Percentiles rank a stretch among this genome's conserved stretches.
These are phyloP conservation scores for Hanseniaspora pseudoguilliermondii DNA, from an alignment of 805 yeast species.

Conservation along the genomic window DNA sequence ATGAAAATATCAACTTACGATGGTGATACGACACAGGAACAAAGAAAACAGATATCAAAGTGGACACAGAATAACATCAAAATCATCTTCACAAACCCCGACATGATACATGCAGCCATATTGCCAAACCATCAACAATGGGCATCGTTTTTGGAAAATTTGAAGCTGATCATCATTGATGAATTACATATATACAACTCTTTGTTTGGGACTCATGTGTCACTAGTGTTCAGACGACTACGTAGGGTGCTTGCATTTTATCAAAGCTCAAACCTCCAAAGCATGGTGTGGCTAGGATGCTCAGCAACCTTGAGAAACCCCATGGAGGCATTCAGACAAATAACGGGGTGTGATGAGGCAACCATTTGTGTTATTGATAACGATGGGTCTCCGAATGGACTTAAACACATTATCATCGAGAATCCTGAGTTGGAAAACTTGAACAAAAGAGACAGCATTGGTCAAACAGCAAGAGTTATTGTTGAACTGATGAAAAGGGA, in stretches of 20 bases:
- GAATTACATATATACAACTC: constrained; percentile 84
- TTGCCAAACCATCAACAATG: constrained; percentile 68
- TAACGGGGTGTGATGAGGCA: constrained; percentile 41
- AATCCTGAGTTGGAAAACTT: constrained; percentile 55
- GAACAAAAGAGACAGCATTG: constrained; percentile 51
- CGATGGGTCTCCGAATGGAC: constrained; percentile 86
- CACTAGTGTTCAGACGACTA: constrained; percentile 68
- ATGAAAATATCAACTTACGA: constrained; percentile 70
- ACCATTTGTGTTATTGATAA: constrained; percentile 38
- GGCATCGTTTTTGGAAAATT: constrained; percentile 50
- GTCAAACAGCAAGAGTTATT: constrained; percentile 64
- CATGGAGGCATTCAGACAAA: constrained; percentile 49
- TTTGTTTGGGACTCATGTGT: constrained; percentile 84
- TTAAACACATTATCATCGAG: constrained; percentile 67
- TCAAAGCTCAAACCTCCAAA: constrained; percentile 23
- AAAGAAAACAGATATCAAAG: constrained; percentile 42
- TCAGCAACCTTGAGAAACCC: constrained; percentile 87
- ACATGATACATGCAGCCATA: constrained; percentile 74
- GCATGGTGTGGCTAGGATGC: constrained; percentile 58
- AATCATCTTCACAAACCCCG: constrained; percentile 89
- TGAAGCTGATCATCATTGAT: constrained; percentile 67
- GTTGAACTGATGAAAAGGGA: constrained; percentile 50
- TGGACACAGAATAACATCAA: constrained; percentile 36
- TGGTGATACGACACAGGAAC: constrained; percentile 70
- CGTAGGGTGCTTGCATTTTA: constrained; percentile 46